Base-by-base conservation (phyloP, 345 rosid species). In the Populus simonii region DNA sequence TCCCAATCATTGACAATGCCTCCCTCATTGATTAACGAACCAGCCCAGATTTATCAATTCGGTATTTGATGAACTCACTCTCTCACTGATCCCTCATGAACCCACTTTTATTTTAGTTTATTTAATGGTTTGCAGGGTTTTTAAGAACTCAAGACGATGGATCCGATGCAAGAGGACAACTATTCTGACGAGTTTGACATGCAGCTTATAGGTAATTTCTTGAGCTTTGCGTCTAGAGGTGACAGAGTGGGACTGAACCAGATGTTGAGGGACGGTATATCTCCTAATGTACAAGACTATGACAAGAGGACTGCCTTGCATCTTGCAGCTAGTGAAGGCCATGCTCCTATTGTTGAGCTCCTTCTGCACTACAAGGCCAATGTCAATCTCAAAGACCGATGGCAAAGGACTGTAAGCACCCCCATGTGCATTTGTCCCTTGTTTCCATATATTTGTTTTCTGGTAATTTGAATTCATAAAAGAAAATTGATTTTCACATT, bases 301-400 rank as follows among this genome's bases (percentile, higher is more conserved):
- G 91, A 88, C 74, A 81, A 78, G 81, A 73, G 90, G 68, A 90
- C 91, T 6, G 91, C 90, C n/a, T 61, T 90, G 76, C 93, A 90
- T 76, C 89, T 90, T 22, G 91, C 91, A 0, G 91, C 91, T 1
- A 90, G 93, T 20, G 91, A 90, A 66, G 93, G 88, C 38, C 93
- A 87, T 51, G 89, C 93, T 29, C 84, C 90, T 3, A 88, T 88
- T 13, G 88, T 90, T 73, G 90, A 88, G 85, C 93, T 90, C 65
- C 93, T 90, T 70, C 76, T 90, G 27, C 82, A 74, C 65, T 90
- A 87, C 73, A 87, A 83, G 45, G 93, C 90, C 43, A 80, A 87
- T 38, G 83, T 90, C 75, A 90, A 88, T 80, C 91, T 80, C 85
- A 76, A 65, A 35, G 93, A 90, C 63, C 88, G 91, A 25, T 87